phyloP scores from a whole-genome alignment of 768 basidiomycete species.

The Hortiboletus flavorubellus region DNA sequence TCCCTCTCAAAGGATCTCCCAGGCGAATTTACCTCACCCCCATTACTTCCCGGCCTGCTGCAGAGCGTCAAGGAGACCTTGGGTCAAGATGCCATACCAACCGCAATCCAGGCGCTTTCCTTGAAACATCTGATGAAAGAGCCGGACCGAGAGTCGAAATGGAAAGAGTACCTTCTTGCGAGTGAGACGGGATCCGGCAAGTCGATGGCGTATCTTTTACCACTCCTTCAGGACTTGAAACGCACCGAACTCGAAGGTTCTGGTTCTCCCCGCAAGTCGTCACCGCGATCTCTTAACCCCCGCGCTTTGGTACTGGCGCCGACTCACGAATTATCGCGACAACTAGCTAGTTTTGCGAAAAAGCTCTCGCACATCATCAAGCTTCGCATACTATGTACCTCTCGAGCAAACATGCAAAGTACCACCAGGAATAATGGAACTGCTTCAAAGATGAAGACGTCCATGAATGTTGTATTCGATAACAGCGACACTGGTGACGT shows the following conservation, averaged over 20 bases:
- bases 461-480: constrained; percentile 16
- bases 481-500: constrained; percentile 26
- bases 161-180: constrained; percentile 62
- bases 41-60: constrained; percentile 63
- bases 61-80: constrained; percentile 55
- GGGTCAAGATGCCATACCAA: constrained; percentile 56
- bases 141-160: constrained; percentile 10
- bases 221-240: constrained; percentile 78
- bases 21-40: constrained; percentile 58
- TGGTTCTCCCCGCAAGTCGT: constrained; percentile 4
- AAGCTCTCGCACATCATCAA: constrained; percentile 69
- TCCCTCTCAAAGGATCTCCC: constrained; percentile 31
- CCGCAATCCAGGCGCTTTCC: constrained; percentile 75
- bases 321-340: constrained; percentile 85
- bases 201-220: constrained; percentile 86
- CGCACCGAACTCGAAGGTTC: constrained; percentile 43
- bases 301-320: constrained; percentile 81
- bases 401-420: constrained; percentile 49
- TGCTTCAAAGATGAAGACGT: constrained; percentile 47
- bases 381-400: constrained; percentile 70
- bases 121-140: constrained; percentile 57
- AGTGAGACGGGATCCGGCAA: constrained; percentile 93
- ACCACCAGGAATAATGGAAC: constrained; percentile 31
- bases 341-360: constrained; percentile 74
- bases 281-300: constrained; percentile 47